A percentile compares a stretch with the other conserved stretches of the same genome.
These are phyloP conservation scores for Pseudogymnoascus sp. DNA, from an alignment of 2,329 filamentous ascomycete species.

Conservation along the genomic window DNA sequence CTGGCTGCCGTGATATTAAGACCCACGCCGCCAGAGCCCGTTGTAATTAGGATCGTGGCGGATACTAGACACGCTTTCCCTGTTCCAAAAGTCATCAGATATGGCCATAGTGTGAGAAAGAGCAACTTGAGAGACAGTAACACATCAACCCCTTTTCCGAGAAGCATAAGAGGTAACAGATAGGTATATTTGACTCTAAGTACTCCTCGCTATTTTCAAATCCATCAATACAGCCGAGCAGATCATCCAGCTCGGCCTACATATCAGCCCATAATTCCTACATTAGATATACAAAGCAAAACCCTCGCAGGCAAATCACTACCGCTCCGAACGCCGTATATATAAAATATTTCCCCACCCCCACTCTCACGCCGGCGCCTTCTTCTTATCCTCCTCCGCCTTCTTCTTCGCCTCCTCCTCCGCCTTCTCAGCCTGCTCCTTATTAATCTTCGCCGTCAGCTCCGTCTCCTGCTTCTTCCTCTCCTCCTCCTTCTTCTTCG, in stretches of 20 bases:
- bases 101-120: background rate
- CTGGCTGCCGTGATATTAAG: too few relatives aligned
- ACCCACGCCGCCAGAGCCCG: too few relatives aligned
- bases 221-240: background rate
- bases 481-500: background rate
- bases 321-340: background rate
- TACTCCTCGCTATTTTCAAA: conserved; percentile 4
- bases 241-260: background rate
- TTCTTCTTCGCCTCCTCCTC: background rate
- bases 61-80: background rate
- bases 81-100: background rate
- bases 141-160: background rate
- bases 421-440: background rate
- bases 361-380: background rate
- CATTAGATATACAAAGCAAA: background rate
- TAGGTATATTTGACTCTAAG: background rate
- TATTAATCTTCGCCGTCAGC: background rate
- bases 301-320: background rate
- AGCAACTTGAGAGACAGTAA: background rate
- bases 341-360: background rate
- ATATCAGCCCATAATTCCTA: background rate
- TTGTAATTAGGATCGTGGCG: too few relatives aligned
- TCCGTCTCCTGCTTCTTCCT: background rate
- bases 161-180: background rate
- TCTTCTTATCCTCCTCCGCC: background rate